These are phyloP conservation scores for Lagenidium giganteum DNA, from an alignment of 352 stramenopile species.

Conservation along the genomic window DNA sequence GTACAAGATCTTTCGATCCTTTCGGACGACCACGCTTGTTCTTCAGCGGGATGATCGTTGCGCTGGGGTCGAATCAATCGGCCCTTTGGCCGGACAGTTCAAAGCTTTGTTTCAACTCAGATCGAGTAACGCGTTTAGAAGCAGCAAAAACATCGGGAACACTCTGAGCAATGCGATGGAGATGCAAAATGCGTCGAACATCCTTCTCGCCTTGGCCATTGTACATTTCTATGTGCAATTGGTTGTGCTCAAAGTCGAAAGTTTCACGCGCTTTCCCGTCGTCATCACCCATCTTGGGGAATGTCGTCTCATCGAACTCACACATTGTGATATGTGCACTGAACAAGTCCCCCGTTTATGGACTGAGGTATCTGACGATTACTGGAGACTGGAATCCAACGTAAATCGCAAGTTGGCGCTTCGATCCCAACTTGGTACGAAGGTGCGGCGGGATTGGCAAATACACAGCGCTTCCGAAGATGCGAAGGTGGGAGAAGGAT, in stretches of 20 bases:
- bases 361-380: slow-evolving; percentile 15
- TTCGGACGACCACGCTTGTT: slow-evolving; percentile 10
- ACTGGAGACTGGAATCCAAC: slow-evolving; percentile 18
- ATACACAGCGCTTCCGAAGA: slow-evolving; percentile 10
- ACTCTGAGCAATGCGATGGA: slow-evolving; percentile 9
- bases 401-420: slow-evolving; percentile 15
- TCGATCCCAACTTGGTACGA: slow-evolving; percentile 9
- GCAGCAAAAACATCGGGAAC: slow-evolving; percentile 12
- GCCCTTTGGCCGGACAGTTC: slow-evolving; percentile 7
- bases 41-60: background rate
- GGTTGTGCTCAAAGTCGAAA: slow-evolving; percentile 10
- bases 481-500: slow-evolving; percentile 1
- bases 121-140: slow-evolving; percentile 13
- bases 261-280: background rate
- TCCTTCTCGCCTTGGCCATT: slow-evolving; percentile 17
- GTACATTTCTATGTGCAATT: slow-evolving; percentile 7
- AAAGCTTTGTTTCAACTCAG: slow-evolving; percentile 1
- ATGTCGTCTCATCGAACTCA: slow-evolving; percentile 14
- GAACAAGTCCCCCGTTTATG: slow-evolving; percentile 15
- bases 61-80: slow-evolving; percentile 2
- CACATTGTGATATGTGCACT: slow-evolving; percentile 16
- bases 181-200: slow-evolving; percentile 10
- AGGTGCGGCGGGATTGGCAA: slow-evolving; percentile 11
- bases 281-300: slow-evolving; percentile 12
- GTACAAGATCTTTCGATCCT: slow-evolving; percentile 3